Conservation (phyloP, 2,329 filamentous ascomycete genomes). For the Arthroderma uncinatum region DNA sequence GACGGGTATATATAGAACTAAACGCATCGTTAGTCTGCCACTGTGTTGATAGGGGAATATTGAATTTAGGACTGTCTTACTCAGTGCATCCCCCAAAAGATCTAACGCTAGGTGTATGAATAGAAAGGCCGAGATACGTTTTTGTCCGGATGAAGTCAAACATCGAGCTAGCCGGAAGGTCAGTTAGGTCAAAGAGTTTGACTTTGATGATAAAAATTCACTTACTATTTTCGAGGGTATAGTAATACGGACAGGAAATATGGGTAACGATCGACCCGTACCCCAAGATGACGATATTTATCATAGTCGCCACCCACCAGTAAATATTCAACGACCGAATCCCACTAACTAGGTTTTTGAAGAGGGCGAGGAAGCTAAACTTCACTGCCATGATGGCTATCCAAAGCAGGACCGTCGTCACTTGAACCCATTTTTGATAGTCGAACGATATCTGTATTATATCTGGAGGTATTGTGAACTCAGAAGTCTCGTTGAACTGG, state of each 20-base stretch:
- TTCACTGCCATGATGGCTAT: background rate
- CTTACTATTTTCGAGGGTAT: background rate
- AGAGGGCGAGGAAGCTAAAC: background rate
- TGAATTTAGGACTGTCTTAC: background rate
- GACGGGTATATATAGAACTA: constrained; percentile 1
- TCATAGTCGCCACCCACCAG: constrained; percentile 1
- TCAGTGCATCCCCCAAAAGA: background rate
- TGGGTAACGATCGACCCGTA: background rate
- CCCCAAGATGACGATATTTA: background rate
- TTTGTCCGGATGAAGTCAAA: background rate
- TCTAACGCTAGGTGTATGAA: constrained; percentile 3
- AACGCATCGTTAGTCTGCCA: background rate
- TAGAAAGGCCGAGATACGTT: background rate
- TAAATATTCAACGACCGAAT: background rate
- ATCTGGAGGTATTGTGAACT: background rate
- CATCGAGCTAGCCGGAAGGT: background rate
- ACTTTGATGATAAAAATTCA: background rate
- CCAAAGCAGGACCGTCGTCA: background rate
- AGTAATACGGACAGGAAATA: constrained; percentile 4
- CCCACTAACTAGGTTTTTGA: background rate
- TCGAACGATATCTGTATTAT: background rate
- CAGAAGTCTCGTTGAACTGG: background rate
- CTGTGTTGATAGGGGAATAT: background rate
- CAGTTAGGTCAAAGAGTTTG: background rate
- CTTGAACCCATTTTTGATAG: constrained; percentile 5